Percentiles rank a stretch among this genome's conserved stretches.
phyloP scores from a whole-genome alignment of 2,329 filamentous ascomycete genomes.

The Verticillium tricorpus region DNA sequence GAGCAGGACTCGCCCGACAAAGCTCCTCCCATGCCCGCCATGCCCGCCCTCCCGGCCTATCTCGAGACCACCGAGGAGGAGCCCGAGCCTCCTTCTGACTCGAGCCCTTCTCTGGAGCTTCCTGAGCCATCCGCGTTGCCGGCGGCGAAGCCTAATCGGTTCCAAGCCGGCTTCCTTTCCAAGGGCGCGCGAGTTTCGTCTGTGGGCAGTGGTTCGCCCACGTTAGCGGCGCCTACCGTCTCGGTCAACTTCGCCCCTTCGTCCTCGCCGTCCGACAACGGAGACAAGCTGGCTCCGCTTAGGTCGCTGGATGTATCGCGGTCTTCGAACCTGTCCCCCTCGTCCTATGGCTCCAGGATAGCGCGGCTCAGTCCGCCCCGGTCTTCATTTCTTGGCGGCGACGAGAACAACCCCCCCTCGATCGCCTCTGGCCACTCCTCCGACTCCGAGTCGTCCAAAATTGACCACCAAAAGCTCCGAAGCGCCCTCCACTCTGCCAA shows the following conservation, averaged over 20 bases:
- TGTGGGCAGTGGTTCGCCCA: conserved; percentile 45
- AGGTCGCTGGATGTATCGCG: conserved; percentile 46
- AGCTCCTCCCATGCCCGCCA: conserved; percentile 12
- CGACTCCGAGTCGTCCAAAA: conserved; percentile 44
- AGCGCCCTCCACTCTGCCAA: conserved; percentile 50
- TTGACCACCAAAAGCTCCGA: conserved; percentile 52
- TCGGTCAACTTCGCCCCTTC: conserved; percentile 46
- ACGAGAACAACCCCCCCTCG: conserved; percentile 48
- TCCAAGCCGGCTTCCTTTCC: conserved; percentile 84
- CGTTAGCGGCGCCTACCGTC: conserved; percentile 50
- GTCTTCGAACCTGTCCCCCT: conserved; percentile 46
- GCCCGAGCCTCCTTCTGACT: conserved; percentile 27
- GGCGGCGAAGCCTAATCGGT: conserved; percentile 62
- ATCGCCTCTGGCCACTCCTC: conserved; percentile 36
- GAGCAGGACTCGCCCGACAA: conserved; percentile 49
- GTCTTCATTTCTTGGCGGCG: conserved; percentile 36
- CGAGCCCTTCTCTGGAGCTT: conserved; percentile 56
- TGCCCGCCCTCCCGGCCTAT: conserved; percentile 48
- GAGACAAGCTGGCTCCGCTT: conserved; percentile 37
- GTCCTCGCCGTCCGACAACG: conserved; percentile 44
- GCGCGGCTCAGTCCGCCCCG: conserved; percentile 23
- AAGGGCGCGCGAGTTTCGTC: conserved; percentile 38
- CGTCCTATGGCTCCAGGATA: conserved; percentile 25
- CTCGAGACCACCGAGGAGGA: background rate
- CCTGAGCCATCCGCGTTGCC: conserved; percentile 34